Evolutionary conservation across 2,329 filamentous ascomycete genomes (phyloP), one percentile per base, ranked within the genome.

Genomic region (Pestalotiopsis sp.): DNA sequence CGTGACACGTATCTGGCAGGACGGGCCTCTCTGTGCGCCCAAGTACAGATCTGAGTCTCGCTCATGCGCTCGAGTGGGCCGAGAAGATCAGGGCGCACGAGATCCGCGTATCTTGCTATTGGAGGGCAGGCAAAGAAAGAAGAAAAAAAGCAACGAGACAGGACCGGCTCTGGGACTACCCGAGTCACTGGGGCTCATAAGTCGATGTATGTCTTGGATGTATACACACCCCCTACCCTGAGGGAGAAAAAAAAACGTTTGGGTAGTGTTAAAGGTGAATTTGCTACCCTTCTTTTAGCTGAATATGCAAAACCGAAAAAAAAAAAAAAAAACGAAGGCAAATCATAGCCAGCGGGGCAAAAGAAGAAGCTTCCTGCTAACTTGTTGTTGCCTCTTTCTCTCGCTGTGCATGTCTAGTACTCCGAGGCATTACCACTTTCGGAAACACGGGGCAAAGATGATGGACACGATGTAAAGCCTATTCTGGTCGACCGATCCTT

Each of bases 21-120:
- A 36, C 31, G 31, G 41, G 41, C 13, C 41, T n/a, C 20, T 52
- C 23, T 52, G n/a, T 52, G 25, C 57, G 17, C 57, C 59, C 59
- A 20, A 41, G 59, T 39, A 62, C 59, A 62, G 59, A 62, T 62
- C 59, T 62, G 59, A 62, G 59, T 62, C 31, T 36, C 36, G 13
- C 27, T 36, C 27, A 62, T 62, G 59, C 59, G 36, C 20, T 36
- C 59, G 17, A 62, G 59, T 62, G 59, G 59, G 59, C 31, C 59
- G 59, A 1, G 59, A 39, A 36, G 59, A 62, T 62, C 59, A 62
- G 59, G 59, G 59, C 59, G 59, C 59, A 62, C 59, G 31, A 59
- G 23, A 59, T 59, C 12, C 57, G 27, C 17, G 25, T 58, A 27
- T n/a, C 25, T 23, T 3, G 12, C 12, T 12, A 58, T 23, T 31